Evolutionary conservation across 495 filamentous ascomycete genomes (phyloP).

Genomic region (Annulohypoxylon maeteangense): DNA sequence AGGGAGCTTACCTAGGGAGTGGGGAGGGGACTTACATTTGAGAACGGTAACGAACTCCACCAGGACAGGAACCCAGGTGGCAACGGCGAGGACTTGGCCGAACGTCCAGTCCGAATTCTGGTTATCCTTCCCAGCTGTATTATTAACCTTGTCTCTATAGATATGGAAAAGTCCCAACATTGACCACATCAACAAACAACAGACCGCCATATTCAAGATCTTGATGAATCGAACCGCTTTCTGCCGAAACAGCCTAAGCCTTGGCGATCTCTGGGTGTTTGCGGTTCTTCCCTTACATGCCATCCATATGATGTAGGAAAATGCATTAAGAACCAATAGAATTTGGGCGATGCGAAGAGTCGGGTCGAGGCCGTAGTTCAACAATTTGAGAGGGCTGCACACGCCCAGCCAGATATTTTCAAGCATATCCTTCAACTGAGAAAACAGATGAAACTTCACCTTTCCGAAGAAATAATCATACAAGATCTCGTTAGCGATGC

Average conservation of each 20-base stretch:
- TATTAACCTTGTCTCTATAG: constrained; percentile 6
- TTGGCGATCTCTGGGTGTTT: background rate
- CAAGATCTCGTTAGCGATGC: constrained; percentile 15
- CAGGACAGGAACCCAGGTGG: constrained; percentile 25
- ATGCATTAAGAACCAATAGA: constrained; percentile 14
- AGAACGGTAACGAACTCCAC: constrained; percentile 21
- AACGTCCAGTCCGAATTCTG: constrained; percentile 29
- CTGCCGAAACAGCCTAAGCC: background rate
- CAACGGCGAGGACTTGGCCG: constrained; percentile 24
- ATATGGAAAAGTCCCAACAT: constrained; percentile 23
- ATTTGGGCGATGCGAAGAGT: constrained; percentile 11
- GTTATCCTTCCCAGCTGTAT: constrained; percentile 14
- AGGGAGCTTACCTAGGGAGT: background rate
- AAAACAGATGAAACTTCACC: background rate
- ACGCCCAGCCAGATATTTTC: constrained; percentile 5
- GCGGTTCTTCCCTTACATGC: background rate
- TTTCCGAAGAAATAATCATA: constrained; percentile 5
- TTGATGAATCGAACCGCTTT: background rate
- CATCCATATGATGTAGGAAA: constrained; percentile 14
- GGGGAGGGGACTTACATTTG: background rate
- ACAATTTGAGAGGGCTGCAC: constrained; percentile 6
- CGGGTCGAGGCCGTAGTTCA: background rate
- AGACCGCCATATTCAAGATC: background rate
- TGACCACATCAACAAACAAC: constrained; percentile 25
- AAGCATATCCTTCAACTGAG: background rate